Conservation (phyloP, 805 yeast genomes). For the Wickerhamomyces chaumierensis region DNA sequence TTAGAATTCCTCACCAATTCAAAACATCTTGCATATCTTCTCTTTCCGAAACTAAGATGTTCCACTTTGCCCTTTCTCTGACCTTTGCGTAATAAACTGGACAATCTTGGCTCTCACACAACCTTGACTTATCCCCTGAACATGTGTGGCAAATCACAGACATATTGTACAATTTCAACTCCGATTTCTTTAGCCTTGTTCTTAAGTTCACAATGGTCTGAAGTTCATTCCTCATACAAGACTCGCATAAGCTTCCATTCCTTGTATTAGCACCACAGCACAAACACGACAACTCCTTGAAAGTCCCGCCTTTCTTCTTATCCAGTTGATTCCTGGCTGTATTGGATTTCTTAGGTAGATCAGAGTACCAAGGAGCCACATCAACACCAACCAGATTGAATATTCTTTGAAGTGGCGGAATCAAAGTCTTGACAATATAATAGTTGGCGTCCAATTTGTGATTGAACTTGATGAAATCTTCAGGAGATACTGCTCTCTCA, state of each 20-base stretch:
- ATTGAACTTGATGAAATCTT: constrained; percentile 41
- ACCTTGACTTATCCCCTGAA: constrained; percentile 20
- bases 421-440: constrained; percentile 70
- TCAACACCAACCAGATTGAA: constrained; percentile 79
- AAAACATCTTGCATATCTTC: neutral
- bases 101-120: constrained; percentile 58
- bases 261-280: constrained; percentile 11
- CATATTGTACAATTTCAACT: constrained; percentile 19
- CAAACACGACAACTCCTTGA: constrained; percentile 5
- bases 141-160: constrained; percentile 27
- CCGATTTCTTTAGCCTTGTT: constrained; percentile 16
- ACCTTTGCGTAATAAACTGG: constrained; percentile 45
- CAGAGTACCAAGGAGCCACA: constrained; percentile 62
- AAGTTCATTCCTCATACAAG: constrained; percentile 25
- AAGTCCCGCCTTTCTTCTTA: neutral
- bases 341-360: constrained; percentile 35
- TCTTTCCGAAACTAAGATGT: neutral
- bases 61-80: constrained; percentile 18
- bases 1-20: neutral
- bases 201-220: constrained; percentile 23
- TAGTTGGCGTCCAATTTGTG: constrained; percentile 67
- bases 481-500: constrained; percentile 75
- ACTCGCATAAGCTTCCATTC: constrained; percentile 20
- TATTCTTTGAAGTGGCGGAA: constrained; percentile 84
- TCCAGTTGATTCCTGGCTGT: constrained; percentile 21